Percentiles rank a stretch among this genome's conserved stretches.
phyloP scores from a whole-genome alignment of 305 asterid genomes.

The Fraxinus dipetala region DNA sequence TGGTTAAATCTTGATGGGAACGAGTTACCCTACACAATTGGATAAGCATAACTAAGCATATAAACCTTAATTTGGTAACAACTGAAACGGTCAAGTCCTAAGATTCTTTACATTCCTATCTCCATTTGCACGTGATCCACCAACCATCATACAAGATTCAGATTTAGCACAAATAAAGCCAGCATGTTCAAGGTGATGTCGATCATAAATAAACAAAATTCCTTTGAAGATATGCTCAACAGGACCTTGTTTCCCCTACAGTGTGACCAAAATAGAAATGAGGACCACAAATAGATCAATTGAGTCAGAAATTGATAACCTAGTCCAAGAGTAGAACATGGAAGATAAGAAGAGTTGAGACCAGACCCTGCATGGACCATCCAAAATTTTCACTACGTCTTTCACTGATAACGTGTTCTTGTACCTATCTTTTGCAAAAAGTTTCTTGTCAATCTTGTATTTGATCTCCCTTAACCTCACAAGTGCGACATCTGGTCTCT shows the following conservation, averaged over 20 bases:
- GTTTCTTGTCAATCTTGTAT: slow-evolving; percentile 72
- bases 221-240: slow-evolving; percentile 83
- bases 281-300: slow-evolving; percentile 17
- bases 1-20: slow-evolving; percentile 51
- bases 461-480: slow-evolving; percentile 89
- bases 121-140: slow-evolving; percentile 83
- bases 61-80: slow-evolving; percentile 10
- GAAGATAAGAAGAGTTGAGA: slow-evolving; percentile 14
- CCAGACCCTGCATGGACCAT: slow-evolving; percentile 87
- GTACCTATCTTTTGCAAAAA: slow-evolving; percentile 62
- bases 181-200: slow-evolving; percentile 97
- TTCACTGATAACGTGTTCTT: slow-evolving; percentile 76
- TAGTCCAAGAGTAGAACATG: not conserved
- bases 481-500: slow-evolving; percentile 86
- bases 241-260: slow-evolving; percentile 91
- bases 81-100: slow-evolving; percentile 9
- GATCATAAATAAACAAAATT: slow-evolving; percentile 73
- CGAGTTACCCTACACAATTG: slow-evolving; percentile 53
- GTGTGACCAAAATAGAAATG: slow-evolving; percentile 9
- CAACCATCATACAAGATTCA: slow-evolving; percentile 79
- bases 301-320: slow-evolving; percentile 3
- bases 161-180: slow-evolving; percentile 92
- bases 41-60: slow-evolving; percentile 14
- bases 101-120: slow-evolving; percentile 63
- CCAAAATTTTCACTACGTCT: slow-evolving; percentile 83